phyloP scores from a whole-genome alignment of 352 stramenopile species.

The Aphanomyces stellatus region DNA sequence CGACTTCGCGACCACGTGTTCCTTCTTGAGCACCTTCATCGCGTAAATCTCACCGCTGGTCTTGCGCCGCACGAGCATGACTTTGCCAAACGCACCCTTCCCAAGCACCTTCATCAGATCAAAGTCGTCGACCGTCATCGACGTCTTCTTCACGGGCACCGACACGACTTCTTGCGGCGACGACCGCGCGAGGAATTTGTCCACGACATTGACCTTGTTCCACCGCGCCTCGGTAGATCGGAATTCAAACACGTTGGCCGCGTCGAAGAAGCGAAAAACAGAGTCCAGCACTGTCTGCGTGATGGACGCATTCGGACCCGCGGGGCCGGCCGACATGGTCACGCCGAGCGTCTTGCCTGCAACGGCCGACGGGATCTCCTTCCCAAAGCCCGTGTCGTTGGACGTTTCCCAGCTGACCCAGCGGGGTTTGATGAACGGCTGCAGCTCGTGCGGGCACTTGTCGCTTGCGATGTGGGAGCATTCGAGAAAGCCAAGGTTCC shows the following conservation, averaged over 20 bases:
- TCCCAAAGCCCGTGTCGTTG: slow-evolving; percentile 43
- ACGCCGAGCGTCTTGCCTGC: slow-evolving; percentile 41
- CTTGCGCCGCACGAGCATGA: slow-evolving; percentile 82
- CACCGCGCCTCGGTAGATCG: slow-evolving; percentile 40
- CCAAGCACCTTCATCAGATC: slow-evolving; percentile 96
- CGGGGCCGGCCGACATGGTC: slow-evolving; percentile 65
- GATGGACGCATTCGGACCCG: slow-evolving; percentile 28
- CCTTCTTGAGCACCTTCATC: slow-evolving; percentile 91
- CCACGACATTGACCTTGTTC: slow-evolving; percentile 15
- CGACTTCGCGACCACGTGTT: slow-evolving; percentile 75
- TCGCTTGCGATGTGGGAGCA: slow-evolving; percentile 72
- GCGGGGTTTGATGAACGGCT: slow-evolving; percentile 74
- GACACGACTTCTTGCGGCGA: background rate
- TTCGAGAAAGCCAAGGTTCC: slow-evolving; percentile 83
- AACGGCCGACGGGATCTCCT: slow-evolving; percentile 35
- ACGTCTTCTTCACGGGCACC: slow-evolving; percentile 30
- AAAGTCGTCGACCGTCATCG: slow-evolving; percentile 90
- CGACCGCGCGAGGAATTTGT: slow-evolving; percentile 15
- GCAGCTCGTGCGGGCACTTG: slow-evolving; percentile 60
- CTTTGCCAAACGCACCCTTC: slow-evolving; percentile 94
- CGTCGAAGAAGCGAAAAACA: slow-evolving; percentile 73
- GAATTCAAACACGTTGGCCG: slow-evolving; percentile 71
- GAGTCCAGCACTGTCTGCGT: slow-evolving; percentile 63
- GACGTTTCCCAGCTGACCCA: slow-evolving; percentile 73
- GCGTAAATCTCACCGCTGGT: slow-evolving; percentile 60